Conservation (phyloP, 139 green algal species). For the Pseudopediastrum boryanum region DNA sequence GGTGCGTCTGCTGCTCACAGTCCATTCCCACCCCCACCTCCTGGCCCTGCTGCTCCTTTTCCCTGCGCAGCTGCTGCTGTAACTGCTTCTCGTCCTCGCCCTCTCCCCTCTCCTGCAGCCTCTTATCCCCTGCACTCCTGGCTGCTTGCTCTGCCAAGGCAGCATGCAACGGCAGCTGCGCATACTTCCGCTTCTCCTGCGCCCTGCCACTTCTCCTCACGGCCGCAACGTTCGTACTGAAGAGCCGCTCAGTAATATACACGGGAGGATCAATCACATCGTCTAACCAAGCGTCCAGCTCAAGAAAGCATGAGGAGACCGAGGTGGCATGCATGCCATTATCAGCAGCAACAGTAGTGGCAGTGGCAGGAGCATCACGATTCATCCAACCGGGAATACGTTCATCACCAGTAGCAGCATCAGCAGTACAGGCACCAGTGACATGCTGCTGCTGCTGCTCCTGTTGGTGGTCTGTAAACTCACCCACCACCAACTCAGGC, state of each 20-base stretch:
- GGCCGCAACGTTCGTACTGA: not conserved
- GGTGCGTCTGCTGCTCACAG: not conserved
- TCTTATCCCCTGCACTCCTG: not conserved
- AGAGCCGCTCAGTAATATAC: not conserved
- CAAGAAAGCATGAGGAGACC: not conserved
- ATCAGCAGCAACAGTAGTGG: too few species aligned
- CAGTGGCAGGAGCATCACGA: too few species aligned
- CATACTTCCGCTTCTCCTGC: not conserved
- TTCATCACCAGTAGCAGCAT: not conserved
- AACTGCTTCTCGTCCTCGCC: conserved; percentile 8
- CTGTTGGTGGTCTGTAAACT: conserved; percentile 9
- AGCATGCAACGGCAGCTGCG: not conserved
- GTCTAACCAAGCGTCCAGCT: conserved; percentile 8
- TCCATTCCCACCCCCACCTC: not conserved
- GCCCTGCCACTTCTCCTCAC: not conserved
- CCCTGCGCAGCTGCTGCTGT: not conserved
- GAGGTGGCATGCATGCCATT: too few species aligned
- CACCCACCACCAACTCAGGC: too few species aligned
- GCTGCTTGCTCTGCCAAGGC: not conserved
- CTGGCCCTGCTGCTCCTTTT: not conserved
- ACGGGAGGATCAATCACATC: not conserved
- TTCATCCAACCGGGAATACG: not conserved
- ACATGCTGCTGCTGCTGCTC: not conserved
- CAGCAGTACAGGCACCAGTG: not conserved
- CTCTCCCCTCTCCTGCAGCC: too few species aligned